phyloP scores from a whole-genome alignment of 306 rosid genomes.

The Begonia masoniana region DNA sequence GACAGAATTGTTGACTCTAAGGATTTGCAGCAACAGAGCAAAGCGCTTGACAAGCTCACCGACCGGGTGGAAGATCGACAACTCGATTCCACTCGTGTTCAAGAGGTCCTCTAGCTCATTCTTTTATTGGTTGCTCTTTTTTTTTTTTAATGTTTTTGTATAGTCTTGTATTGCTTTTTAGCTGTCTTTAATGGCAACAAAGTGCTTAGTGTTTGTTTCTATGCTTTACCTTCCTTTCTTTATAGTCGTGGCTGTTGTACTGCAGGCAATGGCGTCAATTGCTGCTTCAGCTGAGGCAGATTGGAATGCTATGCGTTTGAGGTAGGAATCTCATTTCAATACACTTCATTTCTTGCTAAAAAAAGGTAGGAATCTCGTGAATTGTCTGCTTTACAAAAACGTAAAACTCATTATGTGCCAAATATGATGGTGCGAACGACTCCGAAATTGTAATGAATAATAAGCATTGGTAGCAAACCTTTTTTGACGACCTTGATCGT shows the following conservation, averaged over 20 bases:
- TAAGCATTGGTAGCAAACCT: too few species aligned
- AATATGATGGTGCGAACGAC: too few species aligned
- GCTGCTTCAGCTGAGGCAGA: slow-evolving; percentile 83
- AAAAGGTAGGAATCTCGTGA: not conserved
- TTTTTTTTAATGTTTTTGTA: too few species aligned
- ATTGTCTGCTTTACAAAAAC: too few species aligned
- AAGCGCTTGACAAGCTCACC: slow-evolving; percentile 91
- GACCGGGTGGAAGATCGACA: slow-evolving; percentile 99
- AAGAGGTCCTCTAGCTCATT: slow-evolving; percentile 30
- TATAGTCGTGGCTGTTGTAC: not conserved
- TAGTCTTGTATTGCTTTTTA: too few species aligned
- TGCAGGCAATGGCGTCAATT: slow-evolving; percentile 90
- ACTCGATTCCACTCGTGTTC: slow-evolving; percentile 93
- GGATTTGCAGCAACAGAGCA: slow-evolving; percentile 88
- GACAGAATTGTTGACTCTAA: slow-evolving; percentile 61
- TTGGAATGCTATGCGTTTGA: slow-evolving; percentile 56
- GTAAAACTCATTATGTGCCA: too few species aligned
- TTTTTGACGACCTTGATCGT: too few species aligned
- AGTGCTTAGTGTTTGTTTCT: not conserved
- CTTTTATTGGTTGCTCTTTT: too few species aligned
- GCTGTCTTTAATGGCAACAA: too few species aligned
- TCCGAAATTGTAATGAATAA: too few species aligned
- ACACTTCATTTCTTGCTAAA: not conserved
- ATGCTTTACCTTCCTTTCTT: not conserved
- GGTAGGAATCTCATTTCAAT: slow-evolving; percentile 20